phyloP scores from a whole-genome alignment of 163 green algal species.

The Scenedesmus sp. region DNA sequence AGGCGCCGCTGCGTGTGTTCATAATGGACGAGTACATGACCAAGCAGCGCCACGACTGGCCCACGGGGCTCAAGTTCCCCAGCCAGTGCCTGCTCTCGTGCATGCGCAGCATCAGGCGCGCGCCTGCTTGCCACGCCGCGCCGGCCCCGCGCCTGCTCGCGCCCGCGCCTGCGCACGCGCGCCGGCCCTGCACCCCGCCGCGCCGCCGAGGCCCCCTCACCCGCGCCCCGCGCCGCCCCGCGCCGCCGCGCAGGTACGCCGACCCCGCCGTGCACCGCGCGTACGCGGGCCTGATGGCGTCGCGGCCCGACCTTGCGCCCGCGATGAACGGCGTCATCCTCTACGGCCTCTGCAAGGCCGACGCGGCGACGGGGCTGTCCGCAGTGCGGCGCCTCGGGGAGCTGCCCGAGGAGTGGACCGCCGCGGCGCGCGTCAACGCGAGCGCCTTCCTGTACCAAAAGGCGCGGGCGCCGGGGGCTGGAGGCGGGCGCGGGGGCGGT shows the following conservation, averaged over 20 bases:
- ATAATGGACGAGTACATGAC: slow-evolving; percentile 47
- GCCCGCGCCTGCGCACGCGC: too few species aligned
- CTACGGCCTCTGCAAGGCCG: slow-evolving; percentile 50
- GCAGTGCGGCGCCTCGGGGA: slow-evolving; percentile 37
- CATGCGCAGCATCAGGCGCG: slow-evolving; percentile 44
- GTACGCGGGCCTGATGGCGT: slow-evolving; percentile 37
- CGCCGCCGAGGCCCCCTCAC: too few species aligned
- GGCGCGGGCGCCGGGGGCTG: too few species aligned
- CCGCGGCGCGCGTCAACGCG: slow-evolving; percentile 39
- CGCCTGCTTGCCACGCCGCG: too few species aligned
- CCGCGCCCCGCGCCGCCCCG: neutral
- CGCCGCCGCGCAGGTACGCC: slow-evolving; percentile 13
- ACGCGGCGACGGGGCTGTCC: slow-evolving; percentile 24
- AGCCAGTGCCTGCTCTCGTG: slow-evolving; percentile 49
- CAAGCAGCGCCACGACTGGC: slow-evolving; percentile 49
- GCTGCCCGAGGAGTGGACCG: slow-evolving; percentile 42
- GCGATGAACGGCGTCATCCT: slow-evolving; percentile 50
- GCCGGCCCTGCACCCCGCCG: too few species aligned
- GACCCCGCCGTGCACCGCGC: slow-evolving; percentile 43
- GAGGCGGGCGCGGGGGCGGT: too few species aligned
- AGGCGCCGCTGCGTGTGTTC: slow-evolving; percentile 31
- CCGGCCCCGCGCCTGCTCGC: too few species aligned
- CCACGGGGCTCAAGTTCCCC: slow-evolving; percentile 45
- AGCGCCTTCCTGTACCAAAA: slow-evolving; percentile 50
- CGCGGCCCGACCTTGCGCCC: slow-evolving; percentile 34